Evolutionary conservation across 495 filamentous ascomycete genomes (phyloP).

Genomic region (Letharia lupina): DNA sequence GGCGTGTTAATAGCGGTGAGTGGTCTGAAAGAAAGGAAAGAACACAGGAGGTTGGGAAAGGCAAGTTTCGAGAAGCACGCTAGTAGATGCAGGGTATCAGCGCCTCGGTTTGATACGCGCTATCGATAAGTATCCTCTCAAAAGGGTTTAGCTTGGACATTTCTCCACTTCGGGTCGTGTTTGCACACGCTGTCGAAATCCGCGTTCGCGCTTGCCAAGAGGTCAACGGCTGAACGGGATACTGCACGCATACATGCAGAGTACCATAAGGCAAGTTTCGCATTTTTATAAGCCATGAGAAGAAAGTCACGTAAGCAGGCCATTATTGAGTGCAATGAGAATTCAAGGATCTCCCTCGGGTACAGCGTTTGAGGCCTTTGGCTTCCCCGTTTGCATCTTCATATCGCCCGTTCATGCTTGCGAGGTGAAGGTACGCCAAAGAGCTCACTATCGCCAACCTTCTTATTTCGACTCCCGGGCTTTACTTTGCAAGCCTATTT

Average conservation of each 20-base stretch:
- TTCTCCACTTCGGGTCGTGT: background rate
- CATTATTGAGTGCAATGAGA: background rate
- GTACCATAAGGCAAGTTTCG: background rate
- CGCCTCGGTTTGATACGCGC: conserved; percentile 7
- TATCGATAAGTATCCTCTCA: background rate
- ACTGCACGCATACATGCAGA: background rate
- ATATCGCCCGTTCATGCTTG: no score
- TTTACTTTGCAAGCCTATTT: no score
- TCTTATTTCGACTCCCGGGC: no score
- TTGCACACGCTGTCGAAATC: background rate
- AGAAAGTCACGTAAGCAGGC: background rate
- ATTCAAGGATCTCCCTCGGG: background rate
- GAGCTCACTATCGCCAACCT: no score
- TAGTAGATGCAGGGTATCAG: background rate
- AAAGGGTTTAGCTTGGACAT: background rate
- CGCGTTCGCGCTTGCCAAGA: conserved; percentile 7
- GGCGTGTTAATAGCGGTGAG: conserved; percentile 18
- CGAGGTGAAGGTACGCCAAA: no score
- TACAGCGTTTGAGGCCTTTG: background rate
- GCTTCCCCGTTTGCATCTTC: background rate
- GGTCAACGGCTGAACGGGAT: background rate
- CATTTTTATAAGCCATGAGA: background rate
- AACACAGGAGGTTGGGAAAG: conserved; percentile 18
- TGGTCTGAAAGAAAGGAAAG: conserved; percentile 16
- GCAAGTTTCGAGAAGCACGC: conserved; percentile 9